These are phyloP conservation scores for Pythium oligandrum DNA, from an alignment of 352 stramenopile genomes.

Conservation along the genomic window DNA sequence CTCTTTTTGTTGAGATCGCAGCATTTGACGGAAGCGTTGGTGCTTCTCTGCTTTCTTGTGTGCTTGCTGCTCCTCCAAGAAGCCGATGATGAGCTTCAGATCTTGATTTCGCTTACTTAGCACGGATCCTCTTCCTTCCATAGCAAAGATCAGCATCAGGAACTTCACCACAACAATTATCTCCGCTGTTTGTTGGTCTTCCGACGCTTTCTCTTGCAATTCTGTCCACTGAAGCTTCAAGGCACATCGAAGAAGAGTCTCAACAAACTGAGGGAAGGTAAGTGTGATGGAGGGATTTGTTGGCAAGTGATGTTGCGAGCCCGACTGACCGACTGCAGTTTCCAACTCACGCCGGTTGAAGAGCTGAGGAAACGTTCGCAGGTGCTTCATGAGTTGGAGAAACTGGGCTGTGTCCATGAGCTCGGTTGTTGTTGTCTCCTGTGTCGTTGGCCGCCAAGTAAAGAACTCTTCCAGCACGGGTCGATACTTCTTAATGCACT, in stretches of 20 bases:
- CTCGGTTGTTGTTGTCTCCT: neutral
- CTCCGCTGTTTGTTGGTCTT: constrained; percentile 5
- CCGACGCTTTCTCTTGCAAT: neutral
- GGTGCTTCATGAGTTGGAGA: constrained; percentile 45
- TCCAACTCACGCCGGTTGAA: constrained; percentile 54
- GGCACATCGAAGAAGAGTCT: constrained; percentile 49
- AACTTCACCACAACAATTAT: constrained; percentile 52
- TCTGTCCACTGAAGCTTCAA: constrained; percentile 39
- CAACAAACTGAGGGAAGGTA: constrained; percentile 60
- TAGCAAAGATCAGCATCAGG: constrained; percentile 72
- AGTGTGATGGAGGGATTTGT: constrained; percentile 16
- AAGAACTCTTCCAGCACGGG: constrained; percentile 13
- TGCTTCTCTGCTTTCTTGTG: constrained; percentile 33
- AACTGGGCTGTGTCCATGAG: constrained; percentile 28
- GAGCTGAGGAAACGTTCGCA: constrained; percentile 49
- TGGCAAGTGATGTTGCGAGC: neutral
- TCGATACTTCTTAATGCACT: constrained; percentile 21
- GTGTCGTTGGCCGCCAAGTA: constrained; percentile 4
- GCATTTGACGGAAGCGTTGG: constrained; percentile 36
- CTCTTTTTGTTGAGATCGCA: too few species aligned
- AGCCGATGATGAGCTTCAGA: constrained; percentile 41
- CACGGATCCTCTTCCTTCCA: constrained; percentile 63
- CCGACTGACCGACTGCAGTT: constrained; percentile 30
- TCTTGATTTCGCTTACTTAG: constrained; percentile 54
- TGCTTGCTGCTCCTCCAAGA: constrained; percentile 39